Percentiles rank a stretch among this genome's conserved stretches.
These are phyloP conservation scores for Paecilomyces sp. DNA, from an alignment of 2,329 filamentous ascomycete species.

Conservation along the genomic window DNA sequence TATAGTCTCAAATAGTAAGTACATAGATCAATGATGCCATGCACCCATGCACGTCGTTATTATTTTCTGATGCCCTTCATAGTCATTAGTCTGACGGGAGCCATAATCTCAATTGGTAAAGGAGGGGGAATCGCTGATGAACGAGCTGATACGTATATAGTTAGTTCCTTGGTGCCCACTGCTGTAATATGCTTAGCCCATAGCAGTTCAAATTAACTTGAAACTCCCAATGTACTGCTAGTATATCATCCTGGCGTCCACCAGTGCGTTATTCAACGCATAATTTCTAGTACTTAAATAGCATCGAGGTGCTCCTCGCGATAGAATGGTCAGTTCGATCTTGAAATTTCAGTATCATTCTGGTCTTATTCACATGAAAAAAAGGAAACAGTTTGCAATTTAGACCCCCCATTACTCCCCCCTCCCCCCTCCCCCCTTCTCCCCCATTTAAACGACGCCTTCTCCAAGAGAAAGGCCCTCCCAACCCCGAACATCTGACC, in stretches of 20 bases:
- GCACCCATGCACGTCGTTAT: not conserved
- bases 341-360: not conserved
- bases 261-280: not conserved
- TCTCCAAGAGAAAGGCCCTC: conserved; percentile 19
- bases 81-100: not conserved
- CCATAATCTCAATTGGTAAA: not conserved
- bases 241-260: not conserved
- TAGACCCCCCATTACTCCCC: not conserved
- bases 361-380: not conserved
- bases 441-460: conserved; percentile 11
- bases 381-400: not conserved
- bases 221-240: not conserved
- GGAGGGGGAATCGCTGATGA: not conserved
- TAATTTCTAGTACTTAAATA: not conserved
- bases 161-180: not conserved
- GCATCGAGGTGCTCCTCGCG: not conserved
- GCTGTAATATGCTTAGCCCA: not conserved
- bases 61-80: not conserved
- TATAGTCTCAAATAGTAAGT: not conserved
- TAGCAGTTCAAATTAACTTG: not conserved
- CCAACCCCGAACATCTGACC: conserved; percentile 15
- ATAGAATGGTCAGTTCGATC: not conserved
- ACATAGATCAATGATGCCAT: not conserved
- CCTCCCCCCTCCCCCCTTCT: too few relatives aligned
- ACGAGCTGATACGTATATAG: not conserved